Conservation (phyloP, 2,329 filamentous ascomycete genomes). For the Leptographium procerum region DNA sequence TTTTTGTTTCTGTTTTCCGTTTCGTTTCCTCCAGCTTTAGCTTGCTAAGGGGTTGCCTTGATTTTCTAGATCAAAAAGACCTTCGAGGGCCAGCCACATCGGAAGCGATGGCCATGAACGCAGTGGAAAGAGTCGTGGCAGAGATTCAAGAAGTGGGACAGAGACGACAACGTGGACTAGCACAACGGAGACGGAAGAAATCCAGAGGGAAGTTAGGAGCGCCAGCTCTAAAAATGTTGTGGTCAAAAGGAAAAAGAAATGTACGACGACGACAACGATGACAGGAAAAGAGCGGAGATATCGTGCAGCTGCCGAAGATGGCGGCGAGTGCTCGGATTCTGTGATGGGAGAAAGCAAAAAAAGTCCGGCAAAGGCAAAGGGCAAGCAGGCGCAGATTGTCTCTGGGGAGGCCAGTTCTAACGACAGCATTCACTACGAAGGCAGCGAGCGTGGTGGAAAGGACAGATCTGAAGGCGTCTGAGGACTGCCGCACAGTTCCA, state of each 20-base stretch:
- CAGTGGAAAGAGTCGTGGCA: not conserved
- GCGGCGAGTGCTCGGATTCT: too few species aligned
- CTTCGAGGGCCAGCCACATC: not conserved
- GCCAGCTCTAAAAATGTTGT: not conserved
- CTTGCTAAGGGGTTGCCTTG: not conserved
- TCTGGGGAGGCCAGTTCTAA: not conserved
- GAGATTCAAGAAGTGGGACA: not conserved
- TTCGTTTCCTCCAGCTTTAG: not conserved
- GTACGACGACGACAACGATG: not conserved
- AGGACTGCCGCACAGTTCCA: not conserved
- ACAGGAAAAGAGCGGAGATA: not conserved
- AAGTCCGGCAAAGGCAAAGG: not conserved
- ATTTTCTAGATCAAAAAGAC: not conserved
- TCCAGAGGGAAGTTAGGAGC: too few species aligned
- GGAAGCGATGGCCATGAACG: not conserved
- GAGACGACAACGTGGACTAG: not conserved
- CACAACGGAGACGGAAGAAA: not conserved
- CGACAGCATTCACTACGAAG: not conserved
- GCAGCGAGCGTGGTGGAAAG: not conserved
- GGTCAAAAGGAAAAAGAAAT: not conserved
- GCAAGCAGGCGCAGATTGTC: not conserved
- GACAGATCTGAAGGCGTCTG: not conserved
- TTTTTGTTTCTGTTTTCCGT: not conserved
- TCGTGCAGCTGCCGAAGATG: not conserved
- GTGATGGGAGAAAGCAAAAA: not conserved